Base-by-base conservation (phyloP, 768 basidiomycete species). In the Inosperma sp. region DNA sequence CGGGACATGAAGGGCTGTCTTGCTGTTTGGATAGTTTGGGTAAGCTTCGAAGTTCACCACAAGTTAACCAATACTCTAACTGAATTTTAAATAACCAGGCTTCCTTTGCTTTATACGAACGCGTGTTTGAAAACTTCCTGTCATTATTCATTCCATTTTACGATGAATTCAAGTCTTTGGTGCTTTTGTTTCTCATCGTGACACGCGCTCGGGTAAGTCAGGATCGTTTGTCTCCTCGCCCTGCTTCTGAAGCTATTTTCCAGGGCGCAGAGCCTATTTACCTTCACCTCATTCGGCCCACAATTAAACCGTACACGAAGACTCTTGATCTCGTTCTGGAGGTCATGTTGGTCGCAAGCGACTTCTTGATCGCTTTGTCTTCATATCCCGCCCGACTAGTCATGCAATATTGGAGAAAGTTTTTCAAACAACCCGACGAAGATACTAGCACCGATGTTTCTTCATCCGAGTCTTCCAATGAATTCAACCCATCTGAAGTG, bases 211-310 rank as follows among this genome's bases (percentile, higher is more conserved):
- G 83, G 66, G 89, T 86, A 62, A 52, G 80, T 69, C 25, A 48
- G 35, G 23, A 37, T 27, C n/a, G n/a, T n/a, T n/a, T n/a, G n/a
- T n/a, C n/a, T n/a, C n/a, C n/a, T n/a, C n/a, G n/a, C n/a, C n/a
- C n/a, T n/a, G n/a, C n/a, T n/a, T n/a, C n/a, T n/a, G n/a, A 29
- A 30, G 34, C 25, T 13, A 34, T 37, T 29, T 7, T 27, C n/a
- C 6, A 93, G 90, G 88, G 88, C 22, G 87, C 91, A 23, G 91
- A 93, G 67, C 91, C 90, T 6, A 78, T 93, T 37, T 89, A 81
- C 59, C 73, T 93, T 16, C 86, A 93, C 64, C 66, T 91, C 49
- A 76, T 93, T 9, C 86, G 90, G 16, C 90, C 91, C 13, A 61
- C 86, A 26, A 64, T 92, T 59, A 86, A 83, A 60, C 90, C 90